A percentile compares a stretch with the other conserved stretches of the same genome.
These are phyloP conservation scores for Amborella trichopoda DNA, from an alignment of 164 flowering plant species.

Conservation along the genomic window DNA sequence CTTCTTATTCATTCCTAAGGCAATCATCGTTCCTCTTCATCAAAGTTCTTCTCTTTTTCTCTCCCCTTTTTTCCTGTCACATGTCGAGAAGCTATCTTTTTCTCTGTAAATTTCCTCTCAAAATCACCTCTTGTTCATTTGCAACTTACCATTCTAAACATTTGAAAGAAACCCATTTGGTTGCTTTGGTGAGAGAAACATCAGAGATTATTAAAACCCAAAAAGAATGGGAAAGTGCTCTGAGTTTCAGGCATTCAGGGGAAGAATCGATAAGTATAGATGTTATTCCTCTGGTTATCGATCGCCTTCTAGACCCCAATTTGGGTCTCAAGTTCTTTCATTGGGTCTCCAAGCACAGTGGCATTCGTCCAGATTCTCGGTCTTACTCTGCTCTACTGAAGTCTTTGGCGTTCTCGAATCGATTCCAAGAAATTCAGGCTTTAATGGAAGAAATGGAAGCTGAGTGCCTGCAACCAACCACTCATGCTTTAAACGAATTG, in stretches of 20 bases:
- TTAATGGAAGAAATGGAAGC: slow-evolving; percentile 24
- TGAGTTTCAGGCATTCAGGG: neutral
- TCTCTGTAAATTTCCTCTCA: too few species aligned
- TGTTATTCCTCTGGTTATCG: neutral
- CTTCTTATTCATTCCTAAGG: too few species aligned
- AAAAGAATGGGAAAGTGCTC: neutral
- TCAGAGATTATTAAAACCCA: neutral
- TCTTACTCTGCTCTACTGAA: slow-evolving; percentile 59
- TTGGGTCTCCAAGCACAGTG: slow-evolving; percentile 4
- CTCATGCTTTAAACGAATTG: slow-evolving; percentile 33
- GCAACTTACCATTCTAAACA: too few species aligned
- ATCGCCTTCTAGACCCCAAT: neutral
- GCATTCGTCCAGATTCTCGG: slow-evolving; percentile 30
- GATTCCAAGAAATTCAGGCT: slow-evolving; percentile 32
- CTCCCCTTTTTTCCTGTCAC: too few species aligned
- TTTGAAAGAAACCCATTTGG: too few species aligned
- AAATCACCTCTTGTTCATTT: too few species aligned
- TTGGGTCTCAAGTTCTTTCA: slow-evolving; percentile 1
- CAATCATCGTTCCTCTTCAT: too few species aligned
- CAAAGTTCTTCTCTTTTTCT: too few species aligned
- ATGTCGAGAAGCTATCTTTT: too few species aligned
- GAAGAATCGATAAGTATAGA: neutral
- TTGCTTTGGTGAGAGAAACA: neutral
- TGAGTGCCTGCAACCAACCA: slow-evolving; percentile 26
- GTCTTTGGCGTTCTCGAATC: slow-evolving; percentile 35